Evolutionary conservation across 805 yeast species (phyloP), one percentile per base, ranked within the genome.

Genomic region (Saccharomycopsis sp.): DNA sequence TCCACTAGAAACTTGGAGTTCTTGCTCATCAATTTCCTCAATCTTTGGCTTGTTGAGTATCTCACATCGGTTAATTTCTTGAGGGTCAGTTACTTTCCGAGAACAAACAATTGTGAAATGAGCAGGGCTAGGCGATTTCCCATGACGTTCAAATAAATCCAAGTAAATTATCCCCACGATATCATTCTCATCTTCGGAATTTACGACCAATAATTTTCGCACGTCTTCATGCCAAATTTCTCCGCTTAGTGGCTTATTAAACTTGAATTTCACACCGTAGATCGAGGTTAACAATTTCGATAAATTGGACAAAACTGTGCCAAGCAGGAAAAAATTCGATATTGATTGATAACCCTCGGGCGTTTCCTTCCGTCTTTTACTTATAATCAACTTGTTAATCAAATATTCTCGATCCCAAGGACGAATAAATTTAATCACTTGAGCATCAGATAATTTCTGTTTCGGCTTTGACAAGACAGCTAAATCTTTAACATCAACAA

Each of bases 71-170:
- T 39, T 65, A 17, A 70, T 69, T 5, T 61, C 64, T 36, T 59
- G 61, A 43, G 64, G 59, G 43, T 71, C 72, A 0, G 72, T 70
- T 13, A 87, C 74, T 56, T 78, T 76, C 53, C 97, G 73, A n/a
- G 96, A 85, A 56, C 97, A 93, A 51, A 93, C 87, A 5, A 93
- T 85, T 0, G 97, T 93, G 64, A 86, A 93, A 63, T 93, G 98
- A 0, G 97, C 95, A 1, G 98, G 97, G 47, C 82, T 79, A 1
- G 86, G 79, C 1, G 84, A 76, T 60, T 85, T 85, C 11, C 82
- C 81, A 6, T 69, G 71, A 43, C 95, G 71, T 51, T 83, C 81
- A 68, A 90, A 85, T 42, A 93, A 68, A 60, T 93, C 98, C 54
- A 94, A 75, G 59, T 93, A 93, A 21, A 93, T 77, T 40, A 82